Base-by-base conservation (phyloP, 805 yeast species). In the Hanseniaspora nectarophila region DNA sequence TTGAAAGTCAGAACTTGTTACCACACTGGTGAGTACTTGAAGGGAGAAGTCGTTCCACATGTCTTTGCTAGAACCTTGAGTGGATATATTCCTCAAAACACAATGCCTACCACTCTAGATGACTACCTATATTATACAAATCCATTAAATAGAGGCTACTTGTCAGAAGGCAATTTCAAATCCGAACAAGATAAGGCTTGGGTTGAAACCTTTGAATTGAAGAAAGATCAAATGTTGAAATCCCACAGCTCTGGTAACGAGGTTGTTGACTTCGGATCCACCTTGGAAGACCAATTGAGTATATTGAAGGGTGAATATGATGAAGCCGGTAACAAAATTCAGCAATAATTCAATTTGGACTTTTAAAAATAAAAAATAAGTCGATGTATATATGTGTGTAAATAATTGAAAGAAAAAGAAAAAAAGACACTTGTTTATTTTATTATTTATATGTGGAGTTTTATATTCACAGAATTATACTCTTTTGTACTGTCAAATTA, bases 61-160 rank as follows among this genome's bases (percentile, higher is more conserved):
- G 73, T 80, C 66, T 83, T 81, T 59, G 64, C 84, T 45, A 66
- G 72, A 57, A 82, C 75, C 60, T 35, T 39, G 26, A 81, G 79
- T 62, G 95, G 94, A 16, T 78, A 87, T 57, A 65, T 89, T 15
- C 97, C 97, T 43, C 65, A 86, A 57, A 80, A 77, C 49, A 88
- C 97, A 1, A 78, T 88, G 66, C 98, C 98, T 13, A 82, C 82
- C 8, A 80, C 77, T 59, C 78, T 85, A 68, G 82, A 85, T 67
- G 87, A 83, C 61, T 80, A 90, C 53, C 78, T 78, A 54, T 86
- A 73, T 67, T 90, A 92, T 69, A 77, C 87, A 45, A 75, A 79
- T 63, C 74, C 75, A 2, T 79, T 72, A 34, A 79, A 78, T 61
- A 76, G 87, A 58, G 98, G 98, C 7, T 90, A 86, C 63, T 68